These are phyloP conservation scores for Ogataea methylovora DNA, from an alignment of 805 yeast species.

Conservation along the genomic window DNA sequence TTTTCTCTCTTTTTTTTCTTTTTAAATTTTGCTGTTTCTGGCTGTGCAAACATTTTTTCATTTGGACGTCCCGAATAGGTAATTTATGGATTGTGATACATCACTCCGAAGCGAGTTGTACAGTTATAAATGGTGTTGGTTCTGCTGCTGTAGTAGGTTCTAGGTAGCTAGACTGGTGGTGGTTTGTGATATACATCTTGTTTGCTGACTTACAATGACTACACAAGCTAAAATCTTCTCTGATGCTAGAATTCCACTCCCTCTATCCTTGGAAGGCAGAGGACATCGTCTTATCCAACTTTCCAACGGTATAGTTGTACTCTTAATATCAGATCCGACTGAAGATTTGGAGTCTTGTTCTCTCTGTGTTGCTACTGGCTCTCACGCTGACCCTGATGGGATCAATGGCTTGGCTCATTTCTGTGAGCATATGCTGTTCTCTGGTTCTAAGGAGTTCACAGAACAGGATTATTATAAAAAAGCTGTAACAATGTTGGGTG, in stretches of 20 bases:
- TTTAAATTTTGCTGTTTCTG: too few relatives aligned
- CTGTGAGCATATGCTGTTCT: conserved; percentile 67
- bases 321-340: conserved; percentile 71
- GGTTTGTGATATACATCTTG: too few relatives aligned
- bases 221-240: too few relatives aligned
- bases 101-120: too few relatives aligned
- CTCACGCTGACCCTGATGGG: conserved; percentile 66
- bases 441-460: conserved; percentile 51
- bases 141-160: too few relatives aligned
- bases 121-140: too few relatives aligned
- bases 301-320: conserved; percentile 59
- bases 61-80: too few relatives aligned
- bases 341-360: conserved; percentile 62
- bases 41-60: too few relatives aligned
- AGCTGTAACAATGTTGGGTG: conserved; percentile 39
- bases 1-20: too few relatives aligned
- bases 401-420: conserved; percentile 84
- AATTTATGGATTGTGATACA: too few relatives aligned
- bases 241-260: conserved; percentile 11
- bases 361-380: conserved; percentile 71
- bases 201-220: too few relatives aligned
- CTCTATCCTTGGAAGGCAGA: conserved; percentile 19
- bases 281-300: conserved; percentile 41
- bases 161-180: too few relatives aligned
- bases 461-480: conserved; percentile 37